Base-by-base conservation (phyloP, 2,329 filamentous ascomycete species). In the Nakataea oryzae region DNA sequence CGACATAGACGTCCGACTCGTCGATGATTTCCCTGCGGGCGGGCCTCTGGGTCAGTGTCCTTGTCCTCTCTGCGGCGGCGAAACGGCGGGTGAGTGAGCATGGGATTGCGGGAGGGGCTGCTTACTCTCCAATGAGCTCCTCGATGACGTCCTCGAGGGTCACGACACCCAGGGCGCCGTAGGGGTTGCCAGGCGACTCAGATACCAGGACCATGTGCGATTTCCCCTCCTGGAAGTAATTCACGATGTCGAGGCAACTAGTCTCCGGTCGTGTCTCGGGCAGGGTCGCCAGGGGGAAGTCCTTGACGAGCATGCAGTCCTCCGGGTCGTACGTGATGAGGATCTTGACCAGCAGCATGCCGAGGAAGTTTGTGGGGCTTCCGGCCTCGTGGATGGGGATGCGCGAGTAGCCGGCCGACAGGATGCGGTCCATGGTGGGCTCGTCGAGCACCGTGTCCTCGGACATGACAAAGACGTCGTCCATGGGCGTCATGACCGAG, bases 201-300 rank as follows among this genome's bases (percentile, higher is more conserved):
- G 93, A 97, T 11, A 97, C 95, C 30, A 99, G 80, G 0, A 97
- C 93, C 93, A 99, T 96, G 74, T 99, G 95, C 1, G 93, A 96
- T 74, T 99, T 99, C 69, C 95, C 95, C 78, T 99, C 95, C 74
- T 99, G 95, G 79, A 99, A 99, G 75, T 97, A 99, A 77, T 99
- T 99, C 76, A 99, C 91, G 70, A 99, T 97, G 73, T 99, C 95
- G 62, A 99, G 77, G 73, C 95, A 99, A 77, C 93, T 97, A 0
- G 95, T 99, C 72, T 97, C 91, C 0, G 95, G 91, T 12, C 91
- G 86, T 0, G 95, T 99, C 74, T 99, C 95, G 1, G 96, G 95
- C 8, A 99, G 84, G 0, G 95, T 97, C 17, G 95, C 95, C 60
- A 99, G 81, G 9, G 92, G 87, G 71, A 99, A 97, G 65, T 97